These are phyloP conservation scores for Neurospora sublineolata DNA, from an alignment of 495 filamentous ascomycete genomes.

Conservation along the genomic window DNA sequence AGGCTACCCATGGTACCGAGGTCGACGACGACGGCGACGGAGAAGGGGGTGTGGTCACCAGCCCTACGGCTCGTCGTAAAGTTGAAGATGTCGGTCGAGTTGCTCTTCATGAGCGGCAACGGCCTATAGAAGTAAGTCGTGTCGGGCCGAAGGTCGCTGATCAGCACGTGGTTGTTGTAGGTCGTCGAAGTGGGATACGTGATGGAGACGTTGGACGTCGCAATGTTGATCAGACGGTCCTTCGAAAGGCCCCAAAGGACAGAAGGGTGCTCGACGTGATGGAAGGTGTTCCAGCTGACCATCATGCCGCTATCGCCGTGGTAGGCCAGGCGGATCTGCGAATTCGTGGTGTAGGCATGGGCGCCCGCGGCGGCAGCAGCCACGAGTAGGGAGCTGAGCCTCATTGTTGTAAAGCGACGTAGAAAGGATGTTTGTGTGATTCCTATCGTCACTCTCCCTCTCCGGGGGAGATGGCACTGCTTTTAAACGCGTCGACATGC, in stretches of 20 bases:
- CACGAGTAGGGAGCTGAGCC: background rate
- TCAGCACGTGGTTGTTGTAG: conserved; percentile 36
- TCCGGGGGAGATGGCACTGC: background rate
- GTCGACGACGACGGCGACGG: conserved; percentile 40
- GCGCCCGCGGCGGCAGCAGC: background rate
- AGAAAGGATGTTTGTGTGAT: background rate
- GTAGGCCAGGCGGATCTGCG: background rate
- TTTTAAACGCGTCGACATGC: background rate
- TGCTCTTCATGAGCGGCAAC: background rate
- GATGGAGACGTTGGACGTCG: conserved; percentile 28
- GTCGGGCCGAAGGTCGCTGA: conserved; percentile 32
- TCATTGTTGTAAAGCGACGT: background rate
- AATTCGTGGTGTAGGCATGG: background rate
- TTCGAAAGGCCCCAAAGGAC: conserved; percentile 32
- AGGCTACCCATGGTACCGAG: conserved; percentile 34
- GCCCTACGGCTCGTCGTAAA: conserved; percentile 18
- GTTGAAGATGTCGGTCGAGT: conserved; percentile 2
- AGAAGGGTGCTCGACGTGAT: conserved; percentile 25
- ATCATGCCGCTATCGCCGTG: conserved; percentile 10
- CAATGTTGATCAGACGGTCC: conserved; percentile 13
- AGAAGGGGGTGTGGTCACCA: conserved; percentile 37
- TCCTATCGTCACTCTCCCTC: background rate
- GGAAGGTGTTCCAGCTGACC: conserved; percentile 41
- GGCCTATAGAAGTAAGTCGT: conserved; percentile 41
- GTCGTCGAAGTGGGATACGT: conserved; percentile 42